These are phyloP conservation scores for Xylaria scruposa DNA, from an alignment of 495 filamentous ascomycete genomes.

Conservation along the genomic window DNA sequence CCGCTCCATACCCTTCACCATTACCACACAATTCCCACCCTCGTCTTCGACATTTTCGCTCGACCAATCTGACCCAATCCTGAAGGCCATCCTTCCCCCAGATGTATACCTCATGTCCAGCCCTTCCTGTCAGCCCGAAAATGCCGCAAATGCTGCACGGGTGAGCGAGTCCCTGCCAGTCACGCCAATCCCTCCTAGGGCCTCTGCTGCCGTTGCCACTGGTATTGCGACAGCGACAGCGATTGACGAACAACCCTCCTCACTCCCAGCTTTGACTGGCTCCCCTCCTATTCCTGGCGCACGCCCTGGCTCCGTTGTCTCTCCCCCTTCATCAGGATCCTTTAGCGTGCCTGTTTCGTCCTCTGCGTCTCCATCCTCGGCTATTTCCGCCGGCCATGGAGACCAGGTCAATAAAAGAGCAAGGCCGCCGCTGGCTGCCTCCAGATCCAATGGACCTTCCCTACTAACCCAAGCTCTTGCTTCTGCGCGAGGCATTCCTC, in stretches of 20 bases:
- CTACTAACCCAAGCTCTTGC: slow-evolving; percentile 59
- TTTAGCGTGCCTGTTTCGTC: slow-evolving; percentile 36
- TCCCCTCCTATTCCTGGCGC: slow-evolving; percentile 37
- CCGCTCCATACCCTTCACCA: slow-evolving; percentile 12
- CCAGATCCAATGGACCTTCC: slow-evolving; percentile 53
- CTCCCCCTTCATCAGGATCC: slow-evolving; percentile 28
- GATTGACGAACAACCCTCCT: slow-evolving; percentile 38
- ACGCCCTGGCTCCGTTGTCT: slow-evolving; percentile 34
- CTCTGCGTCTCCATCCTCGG: slow-evolving; percentile 34
- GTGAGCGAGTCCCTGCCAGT: slow-evolving; percentile 45
- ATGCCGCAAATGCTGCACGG: slow-evolving; percentile 58
- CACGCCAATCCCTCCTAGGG: slow-evolving; percentile 35
- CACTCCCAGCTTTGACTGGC: slow-evolving; percentile 35
- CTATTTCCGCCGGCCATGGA: slow-evolving; percentile 41
- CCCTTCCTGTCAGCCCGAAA: slow-evolving; percentile 49
- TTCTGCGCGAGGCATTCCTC: slow-evolving; percentile 56
- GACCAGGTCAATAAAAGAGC: slow-evolving; percentile 55
- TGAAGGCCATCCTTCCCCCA: slow-evolving; percentile 45
- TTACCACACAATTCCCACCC: slow-evolving; percentile 22
- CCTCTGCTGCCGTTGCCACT: slow-evolving; percentile 30
- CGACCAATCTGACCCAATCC: slow-evolving; percentile 22
- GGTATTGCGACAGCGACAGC: slow-evolving; percentile 36
- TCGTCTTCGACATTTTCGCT: slow-evolving; percentile 16
- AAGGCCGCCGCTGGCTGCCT: slow-evolving; percentile 47
- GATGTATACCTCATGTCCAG: slow-evolving; percentile 61